Evolutionary conservation across 129 eudicot genomes (phyloP).

Genomic region (Heracleum sosnowskyi): DNA sequence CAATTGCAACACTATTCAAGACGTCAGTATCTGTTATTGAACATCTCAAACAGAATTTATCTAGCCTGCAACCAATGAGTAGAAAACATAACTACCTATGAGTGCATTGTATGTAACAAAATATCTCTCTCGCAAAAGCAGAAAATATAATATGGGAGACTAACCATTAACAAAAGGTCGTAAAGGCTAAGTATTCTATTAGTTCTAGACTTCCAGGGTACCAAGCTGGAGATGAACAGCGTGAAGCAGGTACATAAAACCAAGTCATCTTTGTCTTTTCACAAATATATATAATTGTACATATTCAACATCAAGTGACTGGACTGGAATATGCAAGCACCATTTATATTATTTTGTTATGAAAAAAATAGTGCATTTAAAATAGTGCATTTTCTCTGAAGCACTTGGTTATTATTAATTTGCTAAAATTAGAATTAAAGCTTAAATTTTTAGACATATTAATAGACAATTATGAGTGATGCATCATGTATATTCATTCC

Average conservation of each 20-base stretch:
- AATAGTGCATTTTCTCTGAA: no score
- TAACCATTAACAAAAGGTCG: neutral
- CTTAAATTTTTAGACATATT: no score
- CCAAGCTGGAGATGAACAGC: neutral
- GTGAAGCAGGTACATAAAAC: neutral
- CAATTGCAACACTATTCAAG: constrained; percentile 32
- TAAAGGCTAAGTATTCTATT: neutral
- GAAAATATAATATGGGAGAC: neutral
- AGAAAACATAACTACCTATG: neutral
- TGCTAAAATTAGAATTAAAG: no score
- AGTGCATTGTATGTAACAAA: neutral
- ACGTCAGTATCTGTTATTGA: constrained; percentile 56
- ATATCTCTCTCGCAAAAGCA: neutral
- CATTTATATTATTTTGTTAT: no score
- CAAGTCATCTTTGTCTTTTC: neutral
- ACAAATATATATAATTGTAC: no score
- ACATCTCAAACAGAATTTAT: constrained; percentile 43
- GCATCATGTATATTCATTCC: neutral
- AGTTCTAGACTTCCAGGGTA: neutral
- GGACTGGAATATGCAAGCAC: no score
- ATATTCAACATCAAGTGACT: no score
- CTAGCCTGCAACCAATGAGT: constrained; percentile 44
- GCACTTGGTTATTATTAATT: no score
- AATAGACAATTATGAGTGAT: no score
- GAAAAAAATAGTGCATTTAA: no score